These are phyloP conservation scores for Scutellaria minor DNA, from an alignment of 257 asterid species.

Conservation along the genomic window DNA sequence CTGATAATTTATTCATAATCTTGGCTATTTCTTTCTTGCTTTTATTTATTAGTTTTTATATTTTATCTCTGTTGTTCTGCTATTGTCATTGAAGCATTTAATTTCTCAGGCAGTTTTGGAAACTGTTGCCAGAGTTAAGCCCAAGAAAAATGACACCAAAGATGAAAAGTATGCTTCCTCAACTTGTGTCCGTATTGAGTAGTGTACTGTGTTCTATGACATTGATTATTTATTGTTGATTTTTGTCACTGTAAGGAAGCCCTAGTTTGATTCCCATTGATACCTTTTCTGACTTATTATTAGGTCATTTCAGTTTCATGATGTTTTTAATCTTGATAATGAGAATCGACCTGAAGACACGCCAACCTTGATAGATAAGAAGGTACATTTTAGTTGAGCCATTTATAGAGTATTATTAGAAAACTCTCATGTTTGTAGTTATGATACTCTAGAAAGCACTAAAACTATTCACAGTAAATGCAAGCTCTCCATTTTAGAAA, in stretches of 20 bases:
- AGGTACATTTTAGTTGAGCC: conserved; percentile 48
- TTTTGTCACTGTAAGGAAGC: conserved; percentile 19
- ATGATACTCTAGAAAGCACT: conserved; percentile 12
- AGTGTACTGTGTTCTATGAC: conserved; percentile 31
- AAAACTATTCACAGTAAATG: conserved; percentile 25
- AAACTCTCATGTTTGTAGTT: conserved; percentile 25
- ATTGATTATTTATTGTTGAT: conserved; percentile 25
- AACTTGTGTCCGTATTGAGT: conserved; percentile 20
- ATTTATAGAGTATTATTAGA: conserved; percentile 21
- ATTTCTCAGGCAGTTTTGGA: conserved; percentile 80
- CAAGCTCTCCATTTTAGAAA: conserved; percentile 24
- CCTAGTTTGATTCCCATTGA: conserved; percentile 34
- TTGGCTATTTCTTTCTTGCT: conserved; percentile 2
- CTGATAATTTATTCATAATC: conserved; percentile 5
- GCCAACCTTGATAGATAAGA: conserved; percentile 74
- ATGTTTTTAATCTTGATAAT: conserved; percentile 71
- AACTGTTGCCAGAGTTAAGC: conserved; percentile 83
- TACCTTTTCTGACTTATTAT: conserved; percentile 38
- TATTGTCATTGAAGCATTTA: conserved; percentile 31
- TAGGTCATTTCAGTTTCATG: conserved; percentile 76
- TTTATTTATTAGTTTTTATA: conserved; percentile 3
- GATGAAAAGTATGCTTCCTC: conserved; percentile 69
- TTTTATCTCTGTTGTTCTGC: conserved; percentile 24
- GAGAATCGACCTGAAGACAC: conserved; percentile 76
- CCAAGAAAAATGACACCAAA: conserved; percentile 80